These are phyloP conservation scores for Phoenix roebelenii DNA, from an alignment of 176 grass and related monocot genomes.

Conservation along the genomic window DNA sequence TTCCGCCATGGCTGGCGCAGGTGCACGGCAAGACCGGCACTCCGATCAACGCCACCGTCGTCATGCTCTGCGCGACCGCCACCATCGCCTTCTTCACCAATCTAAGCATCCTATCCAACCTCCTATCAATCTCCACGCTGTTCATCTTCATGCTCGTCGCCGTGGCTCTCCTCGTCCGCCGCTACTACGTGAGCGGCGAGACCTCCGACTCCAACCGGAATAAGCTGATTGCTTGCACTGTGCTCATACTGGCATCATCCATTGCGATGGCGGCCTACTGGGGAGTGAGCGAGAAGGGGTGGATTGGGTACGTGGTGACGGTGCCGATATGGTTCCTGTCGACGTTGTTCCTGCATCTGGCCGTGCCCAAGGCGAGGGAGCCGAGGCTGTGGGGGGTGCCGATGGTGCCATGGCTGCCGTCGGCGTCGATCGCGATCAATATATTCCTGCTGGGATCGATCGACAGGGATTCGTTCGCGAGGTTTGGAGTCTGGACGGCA, in stretches of 20 bases:
- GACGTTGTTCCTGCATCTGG: constrained; percentile 17
- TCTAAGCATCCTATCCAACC: constrained; percentile 43
- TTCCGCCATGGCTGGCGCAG: constrained; percentile 35
- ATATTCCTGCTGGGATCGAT: constrained; percentile 90
- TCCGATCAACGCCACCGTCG: constrained; percentile 37
- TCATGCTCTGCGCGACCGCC: constrained; percentile 46
- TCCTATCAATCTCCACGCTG: constrained; percentile 57
- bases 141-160: constrained; percentile 78
- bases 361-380: constrained; percentile 32
- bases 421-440: constrained; percentile 47
- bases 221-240: constrained; percentile 25
- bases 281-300: constrained; percentile 14
- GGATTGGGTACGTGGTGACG: constrained; percentile 27
- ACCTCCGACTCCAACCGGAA: constrained; percentile 18
- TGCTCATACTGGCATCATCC: constrained; percentile 25
- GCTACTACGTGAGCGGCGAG: constrained; percentile 40
- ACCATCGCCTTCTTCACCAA: constrained; percentile 50
- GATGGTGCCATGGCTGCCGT: constrained; percentile 38
- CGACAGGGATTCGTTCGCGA: constrained; percentile 55
- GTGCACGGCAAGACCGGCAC: constrained; percentile 36
- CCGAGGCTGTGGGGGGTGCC: constrained; percentile 39
- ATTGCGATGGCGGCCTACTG: constrained; percentile 27
- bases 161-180: constrained; percentile 45
- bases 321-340: constrained; percentile 28
- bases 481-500: constrained; percentile 64